Evolutionary conservation across 1,139 yeast genomes (phyloP).

Genomic region (Taphrina flavorubra): DNA sequence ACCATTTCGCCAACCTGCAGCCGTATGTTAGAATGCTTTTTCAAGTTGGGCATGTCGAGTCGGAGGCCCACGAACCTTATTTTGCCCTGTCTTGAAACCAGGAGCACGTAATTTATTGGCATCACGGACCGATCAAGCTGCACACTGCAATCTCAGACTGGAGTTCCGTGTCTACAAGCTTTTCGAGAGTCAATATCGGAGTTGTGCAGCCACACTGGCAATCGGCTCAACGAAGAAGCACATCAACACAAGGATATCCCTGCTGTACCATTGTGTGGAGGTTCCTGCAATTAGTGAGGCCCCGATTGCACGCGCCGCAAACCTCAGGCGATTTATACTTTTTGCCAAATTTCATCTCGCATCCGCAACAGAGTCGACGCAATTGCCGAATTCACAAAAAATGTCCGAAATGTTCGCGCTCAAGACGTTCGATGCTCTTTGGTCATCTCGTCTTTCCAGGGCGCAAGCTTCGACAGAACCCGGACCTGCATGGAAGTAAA

Average conservation of each 20-base stretch:
- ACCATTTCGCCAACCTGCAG: slow-evolving; percentile 84
- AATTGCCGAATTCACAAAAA: too few species aligned
- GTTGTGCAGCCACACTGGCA: too few species aligned
- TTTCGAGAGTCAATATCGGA: too few species aligned
- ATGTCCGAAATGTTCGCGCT: too few species aligned
- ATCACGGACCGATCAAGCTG: background rate
- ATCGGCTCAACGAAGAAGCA: too few species aligned
- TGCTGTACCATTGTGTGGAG: too few species aligned
- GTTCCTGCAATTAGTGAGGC: background rate
- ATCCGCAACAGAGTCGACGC: background rate
- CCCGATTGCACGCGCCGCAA: slow-evolving; percentile 5
- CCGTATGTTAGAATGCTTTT: background rate
- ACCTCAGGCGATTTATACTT: slow-evolving; percentile 3
- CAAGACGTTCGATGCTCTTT: too few species aligned
- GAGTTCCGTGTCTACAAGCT: too few species aligned
- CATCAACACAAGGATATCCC: background rate
- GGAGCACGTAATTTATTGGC: slow-evolving; percentile 60
- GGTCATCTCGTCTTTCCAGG: too few species aligned
- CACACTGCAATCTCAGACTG: too few species aligned
- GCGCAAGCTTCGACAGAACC: too few species aligned
- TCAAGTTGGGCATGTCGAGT: too few species aligned
- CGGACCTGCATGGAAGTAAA: background rate
- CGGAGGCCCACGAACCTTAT: slow-evolving; percentile 53
- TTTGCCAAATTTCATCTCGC: slow-evolving; percentile 12
- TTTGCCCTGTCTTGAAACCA: slow-evolving; percentile 93